Conservation (phyloP, 805 yeast species). For the Saccharomycopsis fibuligera region DNA sequence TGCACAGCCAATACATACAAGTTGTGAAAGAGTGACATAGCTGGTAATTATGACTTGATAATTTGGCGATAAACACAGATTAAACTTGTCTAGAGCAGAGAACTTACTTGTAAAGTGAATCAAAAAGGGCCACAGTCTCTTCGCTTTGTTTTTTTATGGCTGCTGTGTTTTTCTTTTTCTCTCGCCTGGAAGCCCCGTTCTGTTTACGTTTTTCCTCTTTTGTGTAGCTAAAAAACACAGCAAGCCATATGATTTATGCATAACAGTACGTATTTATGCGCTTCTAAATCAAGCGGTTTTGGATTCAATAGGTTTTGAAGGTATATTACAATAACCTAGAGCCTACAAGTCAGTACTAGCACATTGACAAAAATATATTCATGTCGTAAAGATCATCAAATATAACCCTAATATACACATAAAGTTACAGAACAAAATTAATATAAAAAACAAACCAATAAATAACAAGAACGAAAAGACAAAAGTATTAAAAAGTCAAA, state of each 20-base stretch:
- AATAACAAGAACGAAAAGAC: neutral
- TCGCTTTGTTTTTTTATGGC: neutral
- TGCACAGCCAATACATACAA: conserved; percentile 26
- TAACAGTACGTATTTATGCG: neutral
- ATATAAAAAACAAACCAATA: neutral
- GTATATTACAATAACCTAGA: neutral
- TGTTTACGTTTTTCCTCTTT: conserved; percentile 7
- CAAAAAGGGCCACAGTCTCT: too few relatives aligned
- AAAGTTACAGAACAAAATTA: neutral
- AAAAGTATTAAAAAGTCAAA: neutral
- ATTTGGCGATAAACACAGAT: too few relatives aligned
- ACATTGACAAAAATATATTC: neutral
- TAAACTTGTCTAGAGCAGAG: too few relatives aligned
- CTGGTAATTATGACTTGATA: too few relatives aligned
- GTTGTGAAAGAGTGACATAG: conserved; percentile 26
- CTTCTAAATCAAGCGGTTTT: too few relatives aligned
- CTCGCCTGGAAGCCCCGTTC: too few relatives aligned
- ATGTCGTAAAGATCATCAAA: neutral
- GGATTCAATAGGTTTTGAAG: too few relatives aligned
- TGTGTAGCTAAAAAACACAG: neutral
- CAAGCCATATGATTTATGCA: neutral
- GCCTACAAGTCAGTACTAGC: neutral
- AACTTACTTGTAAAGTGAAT: too few relatives aligned
- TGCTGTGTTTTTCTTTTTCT: neutral
- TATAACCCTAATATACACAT: neutral